Evolutionary conservation across 2,329 filamentous ascomycete genomes (phyloP).

Genomic region (Aspergillus hortae): DNA sequence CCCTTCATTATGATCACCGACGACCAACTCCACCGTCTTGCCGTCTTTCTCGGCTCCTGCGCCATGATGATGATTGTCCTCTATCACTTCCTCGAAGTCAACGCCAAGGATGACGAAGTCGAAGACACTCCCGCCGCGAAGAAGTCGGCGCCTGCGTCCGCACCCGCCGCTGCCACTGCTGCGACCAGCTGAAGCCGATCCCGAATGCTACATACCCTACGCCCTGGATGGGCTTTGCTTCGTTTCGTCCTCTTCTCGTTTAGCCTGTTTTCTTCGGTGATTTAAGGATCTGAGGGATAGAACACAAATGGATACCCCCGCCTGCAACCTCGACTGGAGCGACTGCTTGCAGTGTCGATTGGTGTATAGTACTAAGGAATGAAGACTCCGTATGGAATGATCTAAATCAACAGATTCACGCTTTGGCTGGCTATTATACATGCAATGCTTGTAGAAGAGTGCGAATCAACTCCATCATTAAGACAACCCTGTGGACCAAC

Average conservation of each 20-base stretch:
- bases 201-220: neutral
- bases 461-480: neutral
- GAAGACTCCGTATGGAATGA: too few relatives aligned
- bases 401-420: too few relatives aligned
- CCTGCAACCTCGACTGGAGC: neutral
- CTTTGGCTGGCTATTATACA: too few relatives aligned
- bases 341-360: neutral
- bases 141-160: constrained; percentile 7
- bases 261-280: neutral
- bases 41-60: constrained; percentile 84
- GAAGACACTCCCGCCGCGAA: constrained; percentile 10
- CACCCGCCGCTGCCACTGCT: neutral
- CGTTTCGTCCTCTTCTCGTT: neutral
- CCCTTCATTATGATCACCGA: constrained; percentile 77
- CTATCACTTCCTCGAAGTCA: constrained; percentile 96
- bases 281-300: neutral
- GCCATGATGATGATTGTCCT: constrained; percentile 90
- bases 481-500: neutral
- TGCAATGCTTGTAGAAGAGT: too few relatives aligned
- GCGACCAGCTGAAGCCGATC: constrained; percentile 16
- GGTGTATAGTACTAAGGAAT: too few relatives aligned
- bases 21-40: constrained; percentile 82
- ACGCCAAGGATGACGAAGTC: constrained; percentile 59
- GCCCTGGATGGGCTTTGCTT: neutral
- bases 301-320: constrained; percentile 1